A percentile compares a stretch with the other conserved stretches of the same genome.
These are phyloP conservation scores for Hibiscus syriacus DNA, from an alignment of 345 rosid species.

Conservation along the genomic window DNA sequence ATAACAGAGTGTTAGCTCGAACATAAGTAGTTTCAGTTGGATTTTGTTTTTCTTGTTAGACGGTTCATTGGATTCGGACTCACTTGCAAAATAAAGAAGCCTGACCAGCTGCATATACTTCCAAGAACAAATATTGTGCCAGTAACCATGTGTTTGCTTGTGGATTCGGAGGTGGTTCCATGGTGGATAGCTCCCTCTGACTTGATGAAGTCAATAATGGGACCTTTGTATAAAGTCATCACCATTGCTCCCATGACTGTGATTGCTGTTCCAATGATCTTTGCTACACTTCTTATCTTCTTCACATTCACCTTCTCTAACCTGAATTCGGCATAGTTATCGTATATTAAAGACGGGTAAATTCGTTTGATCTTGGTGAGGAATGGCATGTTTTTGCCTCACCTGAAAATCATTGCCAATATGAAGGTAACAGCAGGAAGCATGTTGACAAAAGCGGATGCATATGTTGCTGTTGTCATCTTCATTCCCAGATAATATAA, in stretches of 20 bases:
- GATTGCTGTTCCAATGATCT: conserved; percentile 62
- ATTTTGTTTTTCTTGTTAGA: too few relatives aligned
- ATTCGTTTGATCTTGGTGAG: neutral
- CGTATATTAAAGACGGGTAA: neutral
- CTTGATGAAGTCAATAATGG: conserved; percentile 42
- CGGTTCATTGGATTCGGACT: neutral
- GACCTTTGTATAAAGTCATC: conserved; percentile 91
- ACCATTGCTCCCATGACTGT: conserved; percentile 84
- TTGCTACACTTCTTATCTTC: conserved; percentile 62
- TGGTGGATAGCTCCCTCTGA: conserved; percentile 29
- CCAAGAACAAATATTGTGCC: conserved; percentile 68
- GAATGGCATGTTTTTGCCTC: neutral
- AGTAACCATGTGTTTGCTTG: conserved; percentile 46
- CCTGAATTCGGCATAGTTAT: conserved; percentile 26
- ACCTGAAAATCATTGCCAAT: conserved; percentile 86
- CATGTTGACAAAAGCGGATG: conserved; percentile 57
- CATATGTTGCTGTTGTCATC: conserved; percentile 47
- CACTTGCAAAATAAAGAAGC: conserved; percentile 80
- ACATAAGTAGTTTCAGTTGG: neutral
- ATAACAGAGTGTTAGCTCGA: neutral
- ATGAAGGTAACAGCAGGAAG: conserved; percentile 87
- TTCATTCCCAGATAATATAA: conserved; percentile 27
- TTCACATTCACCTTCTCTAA: conserved; percentile 56
- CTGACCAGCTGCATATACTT: conserved; percentile 62
- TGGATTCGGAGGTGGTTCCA: conserved; percentile 20